phyloP scores from a whole-genome alignment of 345 rosid species.

The Salix suchowensis region DNA sequence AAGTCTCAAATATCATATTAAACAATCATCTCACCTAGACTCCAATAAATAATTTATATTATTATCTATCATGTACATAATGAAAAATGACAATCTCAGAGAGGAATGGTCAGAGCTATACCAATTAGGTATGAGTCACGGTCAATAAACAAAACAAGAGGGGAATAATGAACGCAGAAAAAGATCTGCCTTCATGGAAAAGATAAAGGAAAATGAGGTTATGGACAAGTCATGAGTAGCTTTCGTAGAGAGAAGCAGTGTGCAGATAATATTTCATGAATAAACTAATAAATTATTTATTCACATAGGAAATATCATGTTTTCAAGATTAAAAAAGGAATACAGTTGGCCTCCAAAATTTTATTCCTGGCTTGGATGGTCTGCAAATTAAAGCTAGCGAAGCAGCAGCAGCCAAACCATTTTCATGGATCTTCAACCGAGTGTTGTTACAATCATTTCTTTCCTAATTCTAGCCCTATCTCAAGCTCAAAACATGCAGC shows the following conservation, averaged over 20 bases:
- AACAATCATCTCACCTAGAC: too few relatives aligned
- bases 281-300: too few relatives aligned
- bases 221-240: too few relatives aligned
- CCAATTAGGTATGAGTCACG: too few relatives aligned
- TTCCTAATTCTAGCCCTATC: neutral
- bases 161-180: neutral
- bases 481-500: neutral
- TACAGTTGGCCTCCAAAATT: neutral
- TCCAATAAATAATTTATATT: too few relatives aligned
- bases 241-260: too few relatives aligned
- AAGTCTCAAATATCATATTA: too few relatives aligned
- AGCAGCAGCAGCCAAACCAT: neutral
- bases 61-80: too few relatives aligned
- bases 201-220: neutral
- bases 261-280: too few relatives aligned
- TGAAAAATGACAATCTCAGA: too few relatives aligned
- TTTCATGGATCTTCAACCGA: neutral
- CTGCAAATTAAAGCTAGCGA: neutral
- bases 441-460: neutral
- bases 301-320: neutral
- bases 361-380: neutral
- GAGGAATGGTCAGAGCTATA: too few relatives aligned
- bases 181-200: neutral
- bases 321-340: neutral
- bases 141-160: neutral